A percentile compares a stretch with the other conserved stretches of the same genome.
These are phyloP conservation scores for Calonectria fujianensis DNA, from an alignment of 2,329 filamentous ascomycete species.

Conservation along the genomic window DNA sequence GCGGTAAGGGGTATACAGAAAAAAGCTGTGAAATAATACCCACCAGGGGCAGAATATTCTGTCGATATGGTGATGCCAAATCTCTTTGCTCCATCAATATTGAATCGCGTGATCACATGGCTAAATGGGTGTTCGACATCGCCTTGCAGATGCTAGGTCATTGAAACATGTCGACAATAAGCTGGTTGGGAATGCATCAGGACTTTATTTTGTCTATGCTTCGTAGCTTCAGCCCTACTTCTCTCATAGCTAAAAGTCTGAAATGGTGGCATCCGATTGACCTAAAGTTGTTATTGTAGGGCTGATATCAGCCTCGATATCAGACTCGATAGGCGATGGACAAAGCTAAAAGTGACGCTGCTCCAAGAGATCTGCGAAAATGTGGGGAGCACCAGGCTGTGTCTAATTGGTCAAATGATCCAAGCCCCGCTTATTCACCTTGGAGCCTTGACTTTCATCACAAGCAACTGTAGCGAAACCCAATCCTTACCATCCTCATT, in stretches of 20 bases:
- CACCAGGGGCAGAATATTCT: conserved; percentile 44
- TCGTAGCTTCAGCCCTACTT: neutral
- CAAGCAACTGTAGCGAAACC: conserved; percentile 18
- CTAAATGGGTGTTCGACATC: neutral
- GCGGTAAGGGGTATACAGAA: conserved; percentile 51
- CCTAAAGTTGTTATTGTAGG: neutral
- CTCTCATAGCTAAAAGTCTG: neutral
- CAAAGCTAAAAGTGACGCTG: conserved; percentile 13
- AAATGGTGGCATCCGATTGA: conserved; percentile 1
- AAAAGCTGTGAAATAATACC: conserved; percentile 55
- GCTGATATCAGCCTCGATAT: conserved; percentile 5
- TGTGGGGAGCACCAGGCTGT: conserved; percentile 12
- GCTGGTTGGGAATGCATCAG: neutral
- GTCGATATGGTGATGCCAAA: conserved; percentile 36
- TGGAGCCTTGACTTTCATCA: conserved; percentile 35
- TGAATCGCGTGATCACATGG: conserved; percentile 42
- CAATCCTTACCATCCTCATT: conserved; percentile 26
- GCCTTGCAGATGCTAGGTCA: neutral
- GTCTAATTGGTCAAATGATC: conserved; percentile 20
- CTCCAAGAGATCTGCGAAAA: conserved; percentile 19
- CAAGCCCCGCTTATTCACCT: neutral
- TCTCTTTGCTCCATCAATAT: conserved; percentile 9
- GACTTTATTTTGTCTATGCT: neutral
- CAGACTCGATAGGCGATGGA: conserved; percentile 4
- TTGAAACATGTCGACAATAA: neutral